Percentiles rank a stretch among this genome's conserved stretches.
phyloP scores from a whole-genome alignment of 768 basidiomycete species.

The Cystobasidium ongulense region DNA sequence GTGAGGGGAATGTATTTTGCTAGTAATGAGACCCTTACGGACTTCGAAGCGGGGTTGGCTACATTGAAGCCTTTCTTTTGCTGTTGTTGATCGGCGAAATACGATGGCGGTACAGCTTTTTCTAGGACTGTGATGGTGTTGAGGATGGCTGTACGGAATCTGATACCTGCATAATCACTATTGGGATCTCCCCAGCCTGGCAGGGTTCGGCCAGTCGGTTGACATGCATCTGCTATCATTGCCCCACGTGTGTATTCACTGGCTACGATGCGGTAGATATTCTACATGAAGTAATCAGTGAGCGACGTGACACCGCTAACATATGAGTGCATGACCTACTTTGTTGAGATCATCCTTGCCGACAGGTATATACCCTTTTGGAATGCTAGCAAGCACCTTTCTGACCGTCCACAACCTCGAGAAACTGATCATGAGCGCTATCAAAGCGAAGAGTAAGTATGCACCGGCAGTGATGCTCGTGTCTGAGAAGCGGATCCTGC shows the following conservation, averaged over 20 bases:
- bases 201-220: slow-evolving; percentile 7
- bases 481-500: slow-evolving; percentile 12
- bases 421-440: slow-evolving; percentile 13
- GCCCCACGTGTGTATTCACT: slow-evolving; percentile 24
- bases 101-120: background rate
- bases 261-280: slow-evolving; percentile 13
- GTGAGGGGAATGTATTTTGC: background rate
- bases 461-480: slow-evolving; percentile 27
- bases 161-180: slow-evolving; percentile 22
- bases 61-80: background rate
- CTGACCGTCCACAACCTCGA: slow-evolving; percentile 15
- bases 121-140: slow-evolving; percentile 26
- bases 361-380: slow-evolving; percentile 30
- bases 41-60: background rate
- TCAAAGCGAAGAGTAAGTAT: background rate
- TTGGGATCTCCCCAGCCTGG: slow-evolving; percentile 26
- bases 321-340: background rate
- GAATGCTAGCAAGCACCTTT: slow-evolving; percentile 26
- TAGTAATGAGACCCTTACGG: background rate
- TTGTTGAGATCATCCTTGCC: slow-evolving; percentile 27
- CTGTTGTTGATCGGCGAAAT: background rate
- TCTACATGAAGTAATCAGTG: background rate
- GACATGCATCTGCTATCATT: slow-evolving; percentile 20
- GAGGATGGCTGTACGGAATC: slow-evolving; percentile 26
- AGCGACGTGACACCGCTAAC: background rate